Conservation (phyloP, 2,329 filamentous ascomycete genomes). For the Colletotrichum chrysophilum region DNA sequence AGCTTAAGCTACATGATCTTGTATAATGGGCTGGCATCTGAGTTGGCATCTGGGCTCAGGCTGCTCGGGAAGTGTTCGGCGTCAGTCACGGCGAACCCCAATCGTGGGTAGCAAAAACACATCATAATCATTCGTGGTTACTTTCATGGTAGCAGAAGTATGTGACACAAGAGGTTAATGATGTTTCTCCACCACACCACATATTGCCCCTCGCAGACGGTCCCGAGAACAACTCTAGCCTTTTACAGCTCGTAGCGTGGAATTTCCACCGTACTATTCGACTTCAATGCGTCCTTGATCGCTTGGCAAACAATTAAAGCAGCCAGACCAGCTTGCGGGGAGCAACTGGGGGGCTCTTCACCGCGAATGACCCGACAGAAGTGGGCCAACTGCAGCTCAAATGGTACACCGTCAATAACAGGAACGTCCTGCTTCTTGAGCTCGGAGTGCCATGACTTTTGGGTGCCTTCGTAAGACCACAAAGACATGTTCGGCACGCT, state of each 20-base stretch:
- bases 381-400: conserved; percentile 57
- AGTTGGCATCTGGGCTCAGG: not conserved
- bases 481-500: conserved; percentile 59
- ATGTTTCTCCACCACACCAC: not conserved
- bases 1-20: not conserved
- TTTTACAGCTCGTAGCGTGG: conserved; percentile 6
- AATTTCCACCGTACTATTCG: conserved; percentile 29
- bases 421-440: conserved; percentile 33
- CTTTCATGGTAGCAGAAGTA: not conserved
- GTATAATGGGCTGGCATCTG: not conserved
- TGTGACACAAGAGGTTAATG: not conserved
- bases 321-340: conserved; percentile 51
- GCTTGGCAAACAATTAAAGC: conserved; percentile 59
- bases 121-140: not conserved
- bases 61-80: not conserved
- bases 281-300: conserved; percentile 47
- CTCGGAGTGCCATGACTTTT: conserved; percentile 47
- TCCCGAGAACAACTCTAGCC: not conserved
- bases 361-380: conserved; percentile 54
- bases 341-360: conserved; percentile 48
- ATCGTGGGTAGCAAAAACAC: not conserved
- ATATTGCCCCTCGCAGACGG: not conserved
- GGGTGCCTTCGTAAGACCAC: conserved; percentile 46
- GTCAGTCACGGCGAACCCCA: not conserved
- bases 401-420: conserved; percentile 40